Base-by-base conservation (phyloP, 2,329 filamentous ascomycete species). In the Microcyclospora tardicrescens region DNA sequence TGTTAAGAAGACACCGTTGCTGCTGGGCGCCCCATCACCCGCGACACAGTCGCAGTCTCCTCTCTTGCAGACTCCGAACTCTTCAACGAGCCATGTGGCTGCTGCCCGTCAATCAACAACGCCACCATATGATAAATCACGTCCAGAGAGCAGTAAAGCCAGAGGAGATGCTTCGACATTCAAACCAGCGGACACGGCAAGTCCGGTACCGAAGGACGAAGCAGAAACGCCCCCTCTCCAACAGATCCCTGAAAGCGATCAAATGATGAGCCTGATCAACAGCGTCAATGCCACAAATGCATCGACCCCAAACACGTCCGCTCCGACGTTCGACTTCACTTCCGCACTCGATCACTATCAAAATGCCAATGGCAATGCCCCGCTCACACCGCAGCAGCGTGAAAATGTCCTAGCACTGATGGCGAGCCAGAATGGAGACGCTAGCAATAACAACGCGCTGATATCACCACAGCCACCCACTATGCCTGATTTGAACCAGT, bases 401-500 rank as follows among this genome's bases (percentile, higher is more conserved):
- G 62, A 62, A 42, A 59, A 67, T 34, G 62, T 71, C 43, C 60
- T 71, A 5, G 59, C 59, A 6, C 53, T 68, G 33, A 69, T 71
- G 49, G 52, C 51, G 43, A 54, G 54, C 44, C 41, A 66, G 61
- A 43, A 67, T 60, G 56, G 57, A 5, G 61, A 67, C 16, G 56
- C 56, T 11, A 16, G 49, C 45, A 31, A 50, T 47, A 75, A 76
- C 54, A 77, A 75, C 45, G 73, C 74, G 2, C 61, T 78, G 10
- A 64, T 71, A 33, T 71, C 68, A 12, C 72, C 73, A 3, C 66
- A 61, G 10, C 65, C 73, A 0, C 72, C 73, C 1, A 61, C 67
- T 1, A 69, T 74, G 61, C 69, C 71, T 1, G 64, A 67, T 11
- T 63, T 84, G 14, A 68, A 73, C 36, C 71, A 78, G 30, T 73